Evolutionary conservation across 2,329 filamentous ascomycete species (phyloP).

Genomic region (Verticillium longisporum): DNA sequence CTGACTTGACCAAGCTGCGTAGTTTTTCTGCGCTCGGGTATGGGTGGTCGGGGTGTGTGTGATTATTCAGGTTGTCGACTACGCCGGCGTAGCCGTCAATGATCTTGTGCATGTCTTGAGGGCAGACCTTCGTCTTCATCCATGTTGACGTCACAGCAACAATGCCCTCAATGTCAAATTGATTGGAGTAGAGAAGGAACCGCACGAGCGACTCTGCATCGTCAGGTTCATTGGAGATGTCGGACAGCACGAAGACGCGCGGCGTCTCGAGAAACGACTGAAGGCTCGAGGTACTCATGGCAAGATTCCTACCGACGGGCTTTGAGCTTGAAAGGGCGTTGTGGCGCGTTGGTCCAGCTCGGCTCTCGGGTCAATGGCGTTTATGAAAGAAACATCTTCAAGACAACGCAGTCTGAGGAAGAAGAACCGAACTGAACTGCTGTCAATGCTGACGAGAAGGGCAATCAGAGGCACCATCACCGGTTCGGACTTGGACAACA

Average conservation of each 20-base stretch:
- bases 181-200: slow-evolving; percentile 35
- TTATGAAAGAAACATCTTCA: neutral
- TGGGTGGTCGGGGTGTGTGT: slow-evolving; percentile 33
- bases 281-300: neutral
- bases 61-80: slow-evolving; percentile 37
- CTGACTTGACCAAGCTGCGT: slow-evolving; percentile 24
- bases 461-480: neutral
- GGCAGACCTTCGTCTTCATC: slow-evolving; percentile 30
- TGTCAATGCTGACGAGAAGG: neutral
- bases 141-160: slow-evolving; percentile 37
- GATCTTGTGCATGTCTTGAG: slow-evolving; percentile 30
- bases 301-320: neutral
- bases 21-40: slow-evolving; percentile 31
- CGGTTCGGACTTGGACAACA: neutral
- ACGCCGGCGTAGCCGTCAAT: slow-evolving; percentile 35
- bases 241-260: slow-evolving; percentile 30
- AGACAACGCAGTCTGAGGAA: neutral
- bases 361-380: neutral
- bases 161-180: slow-evolving; percentile 35
- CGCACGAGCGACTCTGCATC: slow-evolving; percentile 35
- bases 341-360: neutral
- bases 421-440: neutral
- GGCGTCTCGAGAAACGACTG: slow-evolving; percentile 15
- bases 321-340: neutral
- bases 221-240: slow-evolving; percentile 38